Percentiles rank a stretch among this genome's conserved stretches.
phyloP scores from a whole-genome alignment of 768 basidiomycete species.

The Phylloporus sp. region DNA sequence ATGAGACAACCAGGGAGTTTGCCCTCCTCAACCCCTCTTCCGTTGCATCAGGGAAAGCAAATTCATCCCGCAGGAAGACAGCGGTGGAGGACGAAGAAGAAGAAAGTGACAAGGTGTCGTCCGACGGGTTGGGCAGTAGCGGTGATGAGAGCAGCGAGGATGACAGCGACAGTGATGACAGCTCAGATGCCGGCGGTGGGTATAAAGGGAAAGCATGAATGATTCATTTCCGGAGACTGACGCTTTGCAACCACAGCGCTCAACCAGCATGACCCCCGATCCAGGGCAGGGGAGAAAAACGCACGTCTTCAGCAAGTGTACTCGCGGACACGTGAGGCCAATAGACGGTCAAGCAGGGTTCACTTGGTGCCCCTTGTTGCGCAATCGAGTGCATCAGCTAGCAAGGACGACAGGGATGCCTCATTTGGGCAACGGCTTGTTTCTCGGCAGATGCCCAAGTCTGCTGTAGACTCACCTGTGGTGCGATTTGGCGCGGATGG shows the following conservation, averaged over 20 bases:
- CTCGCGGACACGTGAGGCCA: conserved; percentile 38
- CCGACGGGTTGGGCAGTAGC: conserved; percentile 47
- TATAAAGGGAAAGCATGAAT: conserved; percentile 2
- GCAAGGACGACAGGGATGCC: conserved; percentile 45
- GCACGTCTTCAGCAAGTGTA: conserved; percentile 45
- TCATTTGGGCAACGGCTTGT: conserved; percentile 70
- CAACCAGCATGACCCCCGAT: conserved; percentile 54
- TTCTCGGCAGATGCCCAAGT: conserved; percentile 17
- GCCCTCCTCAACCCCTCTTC: conserved; percentile 91
- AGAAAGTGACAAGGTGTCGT: conserved; percentile 70
- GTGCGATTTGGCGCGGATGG: conserved; percentile 44
- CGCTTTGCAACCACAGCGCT: conserved; percentile 36
- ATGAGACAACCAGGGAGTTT: conserved; percentile 83
- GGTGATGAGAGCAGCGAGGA: conserved; percentile 45
- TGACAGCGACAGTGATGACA: conserved; percentile 41
- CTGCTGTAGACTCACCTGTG: conserved; percentile 12
- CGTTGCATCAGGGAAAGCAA: conserved; percentile 48
- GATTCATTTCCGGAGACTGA: conserved; percentile 16
- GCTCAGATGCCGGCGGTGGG: conserved; percentile 57
- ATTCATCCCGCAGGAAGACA: conserved; percentile 51
- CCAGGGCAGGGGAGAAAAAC: conserved; percentile 48
- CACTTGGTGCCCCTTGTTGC: conserved; percentile 67
- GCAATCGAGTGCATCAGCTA: conserved; percentile 26
- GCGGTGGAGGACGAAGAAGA: conserved; percentile 89
- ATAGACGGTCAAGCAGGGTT: conserved; percentile 46